Evolutionary conservation across 176 grass and related monocot genomes (phyloP), one percentile per base, ranked within the genome.

Genomic region (Ensete ventricosum): DNA sequence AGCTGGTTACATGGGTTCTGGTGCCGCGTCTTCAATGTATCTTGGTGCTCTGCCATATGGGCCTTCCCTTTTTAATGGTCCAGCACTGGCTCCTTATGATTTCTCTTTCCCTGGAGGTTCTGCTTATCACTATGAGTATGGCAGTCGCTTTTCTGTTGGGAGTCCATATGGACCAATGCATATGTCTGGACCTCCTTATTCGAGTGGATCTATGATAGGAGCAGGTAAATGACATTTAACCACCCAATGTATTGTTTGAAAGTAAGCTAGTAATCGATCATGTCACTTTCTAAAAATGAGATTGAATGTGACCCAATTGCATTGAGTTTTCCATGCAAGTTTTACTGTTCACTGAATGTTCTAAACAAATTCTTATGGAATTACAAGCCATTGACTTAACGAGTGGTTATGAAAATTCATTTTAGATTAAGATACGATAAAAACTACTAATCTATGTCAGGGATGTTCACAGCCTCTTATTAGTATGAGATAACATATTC

Each of bases 41-140:
- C 81, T 88, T 7, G 73, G 81, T 14, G 76, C 88, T 76, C 70
- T 86, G 12, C 92, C 77, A 1, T 91, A 88, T 67, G 78, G 81
- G 0, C 71, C 91, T n/a, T 78, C 88, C 27, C 54, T 96, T 59
- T 91, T 80, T 27, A 88, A 58, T 51, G 92, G 85, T 9, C 86
- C 79, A 52, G 75, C 81, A 69, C 64, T 96, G 72, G 73, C 84
- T 1, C 86, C 76, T 0, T 91, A 87, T 62, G 82, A 85, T 3
- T 76, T 95, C 24, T 78, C 91, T 53, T 90, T 82, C 76, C 78
- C 88, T 78, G 88, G 88, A 54, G 88, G 83, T 73, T 90, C 91
- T 69, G 81, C 82, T 7, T 88, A 90, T 81, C 81, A 73, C 3
- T 96, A 96, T 86, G 81, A 88, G 48, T 96, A 96, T 20, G 73